A percentile compares a stretch with the other conserved stretches of the same genome.
Evolutionary conservation across 2,329 filamentous ascomycete species (phyloP).

Genomic region (Blumeriella jaapii): DNA sequence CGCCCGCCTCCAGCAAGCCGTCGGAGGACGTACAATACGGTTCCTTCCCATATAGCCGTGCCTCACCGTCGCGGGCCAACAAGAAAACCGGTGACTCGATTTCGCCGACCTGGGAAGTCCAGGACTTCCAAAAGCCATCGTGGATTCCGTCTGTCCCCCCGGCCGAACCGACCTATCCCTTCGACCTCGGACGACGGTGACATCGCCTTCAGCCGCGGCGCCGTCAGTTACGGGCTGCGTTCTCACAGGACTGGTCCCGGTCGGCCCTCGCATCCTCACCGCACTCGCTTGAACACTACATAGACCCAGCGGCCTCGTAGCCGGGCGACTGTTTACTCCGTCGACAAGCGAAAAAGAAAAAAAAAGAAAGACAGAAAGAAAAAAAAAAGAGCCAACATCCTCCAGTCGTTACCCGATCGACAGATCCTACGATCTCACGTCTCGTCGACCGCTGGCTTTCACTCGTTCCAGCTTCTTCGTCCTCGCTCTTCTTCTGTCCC

Average conservation of each 20-base stretch:
- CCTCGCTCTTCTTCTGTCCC: slow-evolving; percentile 21
- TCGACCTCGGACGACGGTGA: slow-evolving; percentile 18
- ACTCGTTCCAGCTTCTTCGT: slow-evolving; percentile 29
- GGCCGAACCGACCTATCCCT: slow-evolving; percentile 5
- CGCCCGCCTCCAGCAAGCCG: slow-evolving; percentile 22
- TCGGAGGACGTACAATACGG: slow-evolving; percentile 14
- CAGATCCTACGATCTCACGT: slow-evolving; percentile 15
- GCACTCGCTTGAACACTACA: slow-evolving; percentile 25
- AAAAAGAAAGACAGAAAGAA: too few relatives aligned
- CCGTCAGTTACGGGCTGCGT: slow-evolving; percentile 16
- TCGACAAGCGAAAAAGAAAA: too few relatives aligned
- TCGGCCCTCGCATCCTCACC: slow-evolving; percentile 20
- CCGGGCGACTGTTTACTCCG: too few relatives aligned
- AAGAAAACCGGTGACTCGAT: too few relatives aligned
- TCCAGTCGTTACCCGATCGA: slow-evolving; percentile 9
- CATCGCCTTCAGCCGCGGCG: slow-evolving; percentile 24
- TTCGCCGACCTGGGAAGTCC: slow-evolving; percentile 7
- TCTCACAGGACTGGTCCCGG: slow-evolving; percentile 9
- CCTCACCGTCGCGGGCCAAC: too few relatives aligned
- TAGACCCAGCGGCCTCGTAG: slow-evolving; percentile 22
- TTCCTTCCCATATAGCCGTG: too few relatives aligned
- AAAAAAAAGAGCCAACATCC: too few relatives aligned
- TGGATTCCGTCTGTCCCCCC: slow-evolving; percentile 21
- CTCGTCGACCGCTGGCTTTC: slow-evolving; percentile 25
- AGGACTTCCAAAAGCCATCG: slow-evolving; percentile 7